Evolutionary conservation across 1,284 basidiomycete genomes (phyloP).

Genomic region (Tausonia pullulans): DNA sequence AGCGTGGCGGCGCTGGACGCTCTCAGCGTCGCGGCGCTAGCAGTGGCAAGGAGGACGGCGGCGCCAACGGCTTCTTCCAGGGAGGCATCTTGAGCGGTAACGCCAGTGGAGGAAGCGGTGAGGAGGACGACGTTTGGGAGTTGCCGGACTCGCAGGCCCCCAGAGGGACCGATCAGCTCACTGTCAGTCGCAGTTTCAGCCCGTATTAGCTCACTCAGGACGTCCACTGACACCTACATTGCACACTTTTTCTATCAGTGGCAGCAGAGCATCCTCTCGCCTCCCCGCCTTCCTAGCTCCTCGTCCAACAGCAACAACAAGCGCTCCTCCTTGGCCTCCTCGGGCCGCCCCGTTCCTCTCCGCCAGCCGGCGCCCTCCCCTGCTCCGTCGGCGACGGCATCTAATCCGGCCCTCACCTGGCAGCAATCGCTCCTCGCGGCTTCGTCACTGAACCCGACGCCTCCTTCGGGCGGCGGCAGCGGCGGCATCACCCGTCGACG

Average conservation of each 20-base stretch:
- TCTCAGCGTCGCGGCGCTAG: too few relatives aligned
- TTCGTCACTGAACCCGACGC: neutral
- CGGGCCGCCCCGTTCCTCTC: neutral
- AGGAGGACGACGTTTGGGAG: conserved; percentile 9
- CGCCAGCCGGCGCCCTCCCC: neutral
- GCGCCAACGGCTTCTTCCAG: too few relatives aligned
- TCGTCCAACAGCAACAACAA: neutral
- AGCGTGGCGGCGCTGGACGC: too few relatives aligned
- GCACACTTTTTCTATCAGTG: neutral
- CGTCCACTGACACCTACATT: neutral
- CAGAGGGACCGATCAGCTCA: neutral
- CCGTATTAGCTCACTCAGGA: neutral
- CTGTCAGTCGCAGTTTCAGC: neutral
- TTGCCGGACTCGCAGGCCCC: conserved; percentile 2
- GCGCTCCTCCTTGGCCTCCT: neutral
- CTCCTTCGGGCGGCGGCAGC: neutral
- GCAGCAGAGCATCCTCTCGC: conserved; percentile 1
- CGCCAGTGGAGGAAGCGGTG: neutral
- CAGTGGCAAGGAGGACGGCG: too few relatives aligned
- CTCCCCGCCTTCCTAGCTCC: neutral
- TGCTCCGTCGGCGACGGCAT: neutral
- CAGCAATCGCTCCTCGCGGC: conserved; percentile 1
- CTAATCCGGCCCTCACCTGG: conserved; percentile 2
- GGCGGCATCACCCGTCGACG: neutral
- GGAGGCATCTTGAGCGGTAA: too few relatives aligned